Evolutionary conservation across 192 early-diverging fungal genomes (phyloP), one percentile per base, ranked within the genome.

Genomic region (Entomortierella parvispora): DNA sequence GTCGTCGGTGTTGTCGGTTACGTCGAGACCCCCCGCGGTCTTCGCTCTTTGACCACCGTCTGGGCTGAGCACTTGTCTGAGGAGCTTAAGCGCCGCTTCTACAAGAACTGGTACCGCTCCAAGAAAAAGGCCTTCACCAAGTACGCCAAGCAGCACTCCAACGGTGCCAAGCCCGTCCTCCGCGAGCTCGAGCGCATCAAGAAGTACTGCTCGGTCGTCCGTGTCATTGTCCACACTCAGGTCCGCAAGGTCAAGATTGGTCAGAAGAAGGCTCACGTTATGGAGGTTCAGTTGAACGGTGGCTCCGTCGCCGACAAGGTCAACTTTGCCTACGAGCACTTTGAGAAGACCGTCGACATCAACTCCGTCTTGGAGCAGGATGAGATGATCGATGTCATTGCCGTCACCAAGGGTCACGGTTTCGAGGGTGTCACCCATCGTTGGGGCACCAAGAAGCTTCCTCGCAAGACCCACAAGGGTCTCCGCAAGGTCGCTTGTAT

Each of bases 101-200:
- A 99, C 95, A 96, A 98, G 93, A 99, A 97, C 94, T 99, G 96
- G 95, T 99, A 99, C 92, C 90, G 93, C 83, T 96, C 96, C 82
- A 99, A 99, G 94, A 97, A 97, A 88, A 99, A 99, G 94, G 98
- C 97, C 34, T 99, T 96, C 91, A 99, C 97, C 89, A 97, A 97
- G 89, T 98, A 98, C 88, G 91, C 95, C 80, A 90, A 94, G 89
- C 98, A 98, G 89, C 94, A 97, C 88, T 85, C 95, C 56, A 90
- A 94, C 28, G 93, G 90, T 70, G 92, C 85, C 80, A 92, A 92
- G 89, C 90, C 94, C 75, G 92, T 99, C 74, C 83, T 87, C 63
- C 91, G 90, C 77, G 95, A 99, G 85, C 85, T 97, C 45, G 96
- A 95, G 88, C 91, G 98, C 80, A 99, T 99, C 88, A 96, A 94